Evolutionary conservation across 345 rosid species (phyloP).

Genomic region (Hibiscus mutabilis): DNA sequence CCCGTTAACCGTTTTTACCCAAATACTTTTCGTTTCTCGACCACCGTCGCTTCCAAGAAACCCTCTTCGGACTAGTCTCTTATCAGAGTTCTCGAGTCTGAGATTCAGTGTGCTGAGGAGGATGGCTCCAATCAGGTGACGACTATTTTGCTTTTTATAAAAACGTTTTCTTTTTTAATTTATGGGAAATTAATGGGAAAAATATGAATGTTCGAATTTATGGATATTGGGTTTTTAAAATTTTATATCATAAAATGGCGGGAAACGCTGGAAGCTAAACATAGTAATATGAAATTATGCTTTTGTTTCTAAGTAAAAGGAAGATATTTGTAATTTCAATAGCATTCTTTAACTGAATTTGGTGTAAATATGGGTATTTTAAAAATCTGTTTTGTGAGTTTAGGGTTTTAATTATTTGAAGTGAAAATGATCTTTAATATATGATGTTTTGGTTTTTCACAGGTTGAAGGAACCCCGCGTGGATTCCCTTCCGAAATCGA

Average conservation of each 20-base stretch:
- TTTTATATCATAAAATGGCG: no score
- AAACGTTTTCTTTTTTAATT: not conserved
- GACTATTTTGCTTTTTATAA: not conserved
- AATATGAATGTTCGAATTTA: not conserved
- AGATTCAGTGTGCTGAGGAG: constrained; percentile 58
- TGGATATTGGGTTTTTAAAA: not conserved
- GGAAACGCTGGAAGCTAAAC: no score
- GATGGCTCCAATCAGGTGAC: constrained; percentile 44
- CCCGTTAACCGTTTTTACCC: constrained; percentile 11
- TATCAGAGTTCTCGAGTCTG: constrained; percentile 50
- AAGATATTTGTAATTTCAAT: no score
- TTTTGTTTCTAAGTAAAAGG: no score
- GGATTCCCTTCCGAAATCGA: constrained; percentile 75
- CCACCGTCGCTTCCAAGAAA: constrained; percentile 27
- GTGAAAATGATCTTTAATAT: not conserved
- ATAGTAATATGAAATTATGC: no score
- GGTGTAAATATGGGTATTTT: no score
- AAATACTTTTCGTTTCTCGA: constrained; percentile 22
- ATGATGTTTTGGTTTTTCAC: not conserved
- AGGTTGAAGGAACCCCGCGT: constrained; percentile 57
- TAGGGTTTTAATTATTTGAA: not conserved
- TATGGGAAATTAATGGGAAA: not conserved
- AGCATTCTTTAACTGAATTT: no score
- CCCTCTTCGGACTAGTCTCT: constrained; percentile 43
- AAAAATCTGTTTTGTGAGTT: no score